A percentile compares a stretch with the other conserved stretches of the same genome.
Conservation (phyloP, 1,284 basidiomycete genomes). For the Moesziomyces parantarcticus region DNA sequence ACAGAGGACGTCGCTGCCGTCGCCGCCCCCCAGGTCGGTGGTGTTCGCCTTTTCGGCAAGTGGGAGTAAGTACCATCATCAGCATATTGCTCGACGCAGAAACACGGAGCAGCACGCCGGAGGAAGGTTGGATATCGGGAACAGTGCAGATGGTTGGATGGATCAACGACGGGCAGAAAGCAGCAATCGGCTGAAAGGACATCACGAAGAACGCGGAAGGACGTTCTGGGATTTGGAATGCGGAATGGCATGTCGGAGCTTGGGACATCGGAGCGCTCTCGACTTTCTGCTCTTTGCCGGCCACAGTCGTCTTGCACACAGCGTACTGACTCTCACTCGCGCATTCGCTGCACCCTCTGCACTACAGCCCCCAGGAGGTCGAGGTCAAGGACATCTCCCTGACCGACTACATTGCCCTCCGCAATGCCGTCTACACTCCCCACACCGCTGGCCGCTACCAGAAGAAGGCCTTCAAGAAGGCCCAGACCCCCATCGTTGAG, state of each 20-base stretch:
- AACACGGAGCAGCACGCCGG: conserved; percentile 14
- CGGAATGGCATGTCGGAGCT: too few relatives aligned
- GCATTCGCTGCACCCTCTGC: conserved; percentile 8
- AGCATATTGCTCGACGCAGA: neutral
- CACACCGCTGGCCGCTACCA: conserved; percentile 99
- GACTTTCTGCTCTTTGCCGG: neutral
- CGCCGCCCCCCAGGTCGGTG: conserved; percentile 61
- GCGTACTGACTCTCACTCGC: conserved; percentile 17
- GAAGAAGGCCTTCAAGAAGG: conserved; percentile 99
- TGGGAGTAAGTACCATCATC: conserved; percentile 58
- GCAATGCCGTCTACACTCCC: conserved; percentile 93
- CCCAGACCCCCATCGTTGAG: conserved; percentile 99
- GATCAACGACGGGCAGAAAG: neutral
- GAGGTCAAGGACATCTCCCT: conserved; percentile 93
- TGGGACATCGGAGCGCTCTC: too few relatives aligned
- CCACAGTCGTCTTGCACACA: neutral
- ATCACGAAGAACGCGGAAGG: neutral
- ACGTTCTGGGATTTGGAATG: too few relatives aligned
- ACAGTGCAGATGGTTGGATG: neutral
- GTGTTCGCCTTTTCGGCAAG: conserved; percentile 66
- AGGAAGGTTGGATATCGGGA: neutral
- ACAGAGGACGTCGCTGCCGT: conserved; percentile 65
- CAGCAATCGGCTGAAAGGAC: neutral
- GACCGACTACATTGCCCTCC: conserved; percentile 96
- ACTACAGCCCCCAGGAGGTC: conserved; percentile 74